Evolutionary conservation across 208 protist species (phyloP).

Genomic region (Blechomonas ayalai): DNA sequence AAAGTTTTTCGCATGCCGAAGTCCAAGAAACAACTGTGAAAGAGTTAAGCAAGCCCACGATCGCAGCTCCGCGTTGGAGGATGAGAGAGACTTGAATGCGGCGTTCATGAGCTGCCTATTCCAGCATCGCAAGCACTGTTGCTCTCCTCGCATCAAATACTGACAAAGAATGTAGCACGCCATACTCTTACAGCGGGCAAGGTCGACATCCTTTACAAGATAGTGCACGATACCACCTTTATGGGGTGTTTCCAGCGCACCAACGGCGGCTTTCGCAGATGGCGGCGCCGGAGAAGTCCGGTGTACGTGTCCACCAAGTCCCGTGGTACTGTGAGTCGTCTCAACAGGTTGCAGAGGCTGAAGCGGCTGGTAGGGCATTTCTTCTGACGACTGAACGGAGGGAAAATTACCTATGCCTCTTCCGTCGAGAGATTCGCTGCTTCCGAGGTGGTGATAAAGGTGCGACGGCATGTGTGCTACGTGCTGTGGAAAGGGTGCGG

Average conservation of each 20-base stretch:
- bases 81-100: slow-evolving; percentile 54
- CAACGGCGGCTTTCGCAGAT: background rate
- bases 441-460: too few relatives aligned
- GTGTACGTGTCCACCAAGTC: too few relatives aligned
- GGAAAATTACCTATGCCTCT: too few relatives aligned
- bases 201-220: slow-evolving; percentile 49
- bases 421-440: too few relatives aligned
- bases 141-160: slow-evolving; percentile 52
- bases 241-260: too few relatives aligned
- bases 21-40: slow-evolving; percentile 52
- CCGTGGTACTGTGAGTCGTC: background rate
- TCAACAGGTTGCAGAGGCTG: slow-evolving; percentile 2
- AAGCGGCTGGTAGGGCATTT: too few relatives aligned
- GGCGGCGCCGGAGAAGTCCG: background rate
- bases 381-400: too few relatives aligned
- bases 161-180: slow-evolving; percentile 92
- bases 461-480: too few relatives aligned
- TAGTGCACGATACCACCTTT: slow-evolving; percentile 82
- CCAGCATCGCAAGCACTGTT: slow-evolving; percentile 66
- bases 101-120: slow-evolving; percentile 77
- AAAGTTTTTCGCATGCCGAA: slow-evolving; percentile 73
- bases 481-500: too few relatives aligned
- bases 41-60: slow-evolving; percentile 83
- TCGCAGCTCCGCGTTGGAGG: slow-evolving; percentile 57
- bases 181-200: slow-evolving; percentile 84